Percentiles rank a stretch among this genome's conserved stretches.
Evolutionary conservation across 352 stramenopile species (phyloP).

Genomic region (Thraustotheca clavata): DNA sequence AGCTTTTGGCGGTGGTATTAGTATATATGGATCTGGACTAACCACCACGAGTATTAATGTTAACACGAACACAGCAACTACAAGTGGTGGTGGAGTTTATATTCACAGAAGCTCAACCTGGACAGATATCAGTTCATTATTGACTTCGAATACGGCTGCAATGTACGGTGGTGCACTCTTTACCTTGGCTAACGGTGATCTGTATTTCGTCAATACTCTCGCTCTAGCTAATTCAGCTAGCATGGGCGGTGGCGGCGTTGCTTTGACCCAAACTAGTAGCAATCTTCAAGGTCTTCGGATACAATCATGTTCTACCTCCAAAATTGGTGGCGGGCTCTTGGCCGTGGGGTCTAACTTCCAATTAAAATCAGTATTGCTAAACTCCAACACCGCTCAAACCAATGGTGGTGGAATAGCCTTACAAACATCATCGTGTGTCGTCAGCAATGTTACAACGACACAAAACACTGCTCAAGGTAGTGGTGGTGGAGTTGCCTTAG

Average conservation of each 20-base stretch:
- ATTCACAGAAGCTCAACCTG: neutral
- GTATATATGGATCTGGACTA: neutral
- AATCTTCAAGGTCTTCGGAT: neutral
- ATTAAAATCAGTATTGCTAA: neutral
- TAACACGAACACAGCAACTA: neutral
- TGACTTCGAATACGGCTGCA: neutral
- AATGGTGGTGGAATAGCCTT: constrained; percentile 1
- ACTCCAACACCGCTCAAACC: neutral
- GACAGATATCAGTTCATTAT: neutral
- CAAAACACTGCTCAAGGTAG: neutral
- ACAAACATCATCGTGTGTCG: neutral
- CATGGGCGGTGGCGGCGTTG: neutral
- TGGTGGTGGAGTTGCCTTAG: neutral
- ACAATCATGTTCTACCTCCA: neutral
- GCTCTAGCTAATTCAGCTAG: neutral
- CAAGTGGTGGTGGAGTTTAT: neutral
- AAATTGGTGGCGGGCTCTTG: neutral
- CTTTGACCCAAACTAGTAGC: neutral
- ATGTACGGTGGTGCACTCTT: neutral
- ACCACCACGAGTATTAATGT: neutral
- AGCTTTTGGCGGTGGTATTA: neutral
- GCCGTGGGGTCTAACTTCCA: neutral
- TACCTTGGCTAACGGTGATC: neutral
- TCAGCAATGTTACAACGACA: neutral
- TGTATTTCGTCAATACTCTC: neutral